phyloP scores from a whole-genome alignment of 306 rosid genomes.

The Casuarina equisetifolia region DNA sequence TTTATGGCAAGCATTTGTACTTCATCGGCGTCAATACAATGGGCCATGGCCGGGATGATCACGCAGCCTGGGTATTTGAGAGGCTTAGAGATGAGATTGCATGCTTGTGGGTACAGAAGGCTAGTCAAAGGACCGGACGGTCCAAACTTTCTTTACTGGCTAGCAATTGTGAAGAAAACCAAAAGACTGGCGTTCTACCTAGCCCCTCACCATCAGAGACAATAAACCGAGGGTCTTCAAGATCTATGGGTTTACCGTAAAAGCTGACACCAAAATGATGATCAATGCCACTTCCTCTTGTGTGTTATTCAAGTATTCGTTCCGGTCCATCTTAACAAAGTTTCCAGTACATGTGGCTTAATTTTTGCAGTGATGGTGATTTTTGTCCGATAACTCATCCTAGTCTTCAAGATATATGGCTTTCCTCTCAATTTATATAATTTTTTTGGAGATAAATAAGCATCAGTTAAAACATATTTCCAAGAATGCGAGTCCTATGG shows the following conservation, averaged over 20 bases:
- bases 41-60: conserved; percentile 50
- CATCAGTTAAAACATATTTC: too few species aligned
- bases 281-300: conserved; percentile 40
- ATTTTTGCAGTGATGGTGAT: not conserved
- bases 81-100: conserved; percentile 42
- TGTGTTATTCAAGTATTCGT: conserved; percentile 38
- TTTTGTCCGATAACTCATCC: too few species aligned
- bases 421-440: too few species aligned
- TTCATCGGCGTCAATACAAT: conserved; percentile 37
- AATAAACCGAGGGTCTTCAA: conserved; percentile 23
- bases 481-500: too few species aligned
- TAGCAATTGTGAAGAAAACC: conserved; percentile 39
- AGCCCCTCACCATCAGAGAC: conserved; percentile 39
- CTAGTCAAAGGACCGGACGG: conserved; percentile 41
- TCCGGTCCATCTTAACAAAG: conserved; percentile 23
- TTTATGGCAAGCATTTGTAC: conserved; percentile 52
- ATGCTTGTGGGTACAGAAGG: conserved; percentile 30
- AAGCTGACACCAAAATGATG: conserved; percentile 31
- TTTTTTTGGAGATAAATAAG: too few species aligned
- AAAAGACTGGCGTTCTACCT: conserved; percentile 46
- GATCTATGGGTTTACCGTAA: conserved; percentile 41
- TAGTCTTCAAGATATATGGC: too few species aligned
- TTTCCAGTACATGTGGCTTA: not conserved
- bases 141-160: conserved; percentile 39
- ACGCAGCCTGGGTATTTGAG: conserved; percentile 26